Base-by-base conservation (phyloP, 495 filamentous ascomycete genomes). In the Monascus purpureus region DNA sequence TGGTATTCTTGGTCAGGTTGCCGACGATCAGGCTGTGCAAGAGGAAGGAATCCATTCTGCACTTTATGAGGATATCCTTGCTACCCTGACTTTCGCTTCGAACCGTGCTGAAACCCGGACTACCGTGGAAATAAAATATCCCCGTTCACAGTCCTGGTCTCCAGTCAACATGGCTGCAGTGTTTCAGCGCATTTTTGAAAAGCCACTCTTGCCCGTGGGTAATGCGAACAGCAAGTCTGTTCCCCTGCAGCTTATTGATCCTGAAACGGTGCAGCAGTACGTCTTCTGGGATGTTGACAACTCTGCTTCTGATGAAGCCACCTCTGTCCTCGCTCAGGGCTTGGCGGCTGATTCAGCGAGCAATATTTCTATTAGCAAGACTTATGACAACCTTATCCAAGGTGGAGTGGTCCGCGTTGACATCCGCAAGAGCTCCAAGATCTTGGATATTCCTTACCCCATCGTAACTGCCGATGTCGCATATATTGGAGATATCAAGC, bases 201-300 rank as follows among this genome's bases (percentile, higher is more conserved):
- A 63, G 37, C 72, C 68, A 25, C 62, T 73, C 25, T 54, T 63
- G 29, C 65, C 64, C 37, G 40, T 43, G 25, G 34, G 47, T 20
- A 52, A 49, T 25, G 56, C 65, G 16, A 47, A 53, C 19, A 35
- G 40, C 8, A 42, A 49, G 25, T 28, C 46, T 19, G 46, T 46
- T 9, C 42, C 61, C 22, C 46, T 70, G 32, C 55, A 68, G 39
- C 36, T 77, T 23, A 42, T 74, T 5, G 61, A 64, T 31, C 46
- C 54, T 9, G 31, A 53, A 9, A 43, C 59, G 15, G 72, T 78
- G 17, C 66, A 82, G 47, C 81, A 96, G 46, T 97, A 86, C 62
- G 72, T 75, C 13, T 93, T 97, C 67, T 97, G 87, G 90, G 82
- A 95, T 50, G 54, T 80, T 12, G 90, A 93, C 40, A 72, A 72